Base-by-base conservation (phyloP, 2,329 filamentous ascomycete genomes). In the Penicillium digitatum region DNA sequence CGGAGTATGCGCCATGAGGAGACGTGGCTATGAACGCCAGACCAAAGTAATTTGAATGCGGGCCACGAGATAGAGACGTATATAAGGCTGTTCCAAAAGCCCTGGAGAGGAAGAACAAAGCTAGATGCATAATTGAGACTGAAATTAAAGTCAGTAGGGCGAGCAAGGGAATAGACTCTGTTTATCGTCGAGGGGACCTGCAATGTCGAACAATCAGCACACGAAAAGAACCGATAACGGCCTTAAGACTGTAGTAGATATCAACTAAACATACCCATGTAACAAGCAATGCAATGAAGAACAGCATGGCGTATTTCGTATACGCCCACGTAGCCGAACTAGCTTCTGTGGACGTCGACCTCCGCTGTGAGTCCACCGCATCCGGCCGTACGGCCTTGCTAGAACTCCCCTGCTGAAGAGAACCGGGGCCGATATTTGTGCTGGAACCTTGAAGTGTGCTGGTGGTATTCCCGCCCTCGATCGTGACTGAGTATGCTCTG, bases 61-160 rank as follows among this genome's bases (percentile, higher is more conserved):
- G 81, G 73, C 78, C 84, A 83, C 6, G 87, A 89, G 1, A 87
- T 90, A 11, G 82, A 79, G 16, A 84, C 74, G 72, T 94, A 95
- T 62, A 95, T 90, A 55, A 88, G 71, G 18, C 86, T 83, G 69
- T 95, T 95, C 89, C 89, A 94, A 65, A 92, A 88, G 0, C 90
- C 90, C 68, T 95, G 90, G 0, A 91, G 79, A 0, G 90, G 89
- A 9, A 95, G 79, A 1, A 94, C 89, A 38, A 90, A 80, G 0
- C 87, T 85, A 22, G 87, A 86, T 60, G 86, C 82, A 60, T 87
- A 84, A 64, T 89, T 85, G 24, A 94, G 81, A 0, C 79, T 76
- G 27, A 85, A 79, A 14, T 78, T 80, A 0, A 80, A 73, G 4
- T 78, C 55, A 26, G 80, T 73, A 0, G 79, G 75, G 64, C 87